These are phyloP conservation scores for Cronartium quercuum DNA, from an alignment of 1,284 basidiomycete species.

Conservation along the genomic window DNA sequence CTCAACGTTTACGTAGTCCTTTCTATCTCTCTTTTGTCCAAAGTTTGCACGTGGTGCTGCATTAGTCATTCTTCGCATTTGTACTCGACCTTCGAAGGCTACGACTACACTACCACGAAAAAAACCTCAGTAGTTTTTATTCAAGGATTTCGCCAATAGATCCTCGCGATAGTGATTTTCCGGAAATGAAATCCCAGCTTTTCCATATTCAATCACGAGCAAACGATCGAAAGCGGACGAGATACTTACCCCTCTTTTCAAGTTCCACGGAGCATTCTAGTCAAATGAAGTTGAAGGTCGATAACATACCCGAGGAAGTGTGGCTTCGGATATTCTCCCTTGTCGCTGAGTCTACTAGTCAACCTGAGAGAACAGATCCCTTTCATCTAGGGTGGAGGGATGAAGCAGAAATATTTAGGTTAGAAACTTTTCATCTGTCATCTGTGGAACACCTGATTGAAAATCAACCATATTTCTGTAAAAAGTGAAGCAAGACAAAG, in stretches of 20 bases:
- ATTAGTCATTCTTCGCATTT: background rate
- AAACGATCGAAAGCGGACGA: background rate
- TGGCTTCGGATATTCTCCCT: slow-evolving; percentile 3
- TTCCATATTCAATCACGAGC: background rate
- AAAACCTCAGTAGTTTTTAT: background rate
- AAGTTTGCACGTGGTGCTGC: background rate
- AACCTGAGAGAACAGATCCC: background rate
- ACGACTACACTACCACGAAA: background rate
- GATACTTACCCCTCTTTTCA: background rate
- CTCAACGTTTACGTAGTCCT: too few species aligned
- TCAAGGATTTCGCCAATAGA: background rate
- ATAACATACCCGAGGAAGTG: background rate
- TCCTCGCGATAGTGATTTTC: background rate
- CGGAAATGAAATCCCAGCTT: background rate
- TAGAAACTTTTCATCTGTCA: background rate
- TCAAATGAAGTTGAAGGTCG: background rate
- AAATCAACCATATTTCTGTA: background rate
- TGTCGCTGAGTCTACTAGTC: background rate
- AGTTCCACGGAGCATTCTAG: background rate
- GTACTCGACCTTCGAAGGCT: background rate
- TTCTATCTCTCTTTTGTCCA: too few species aligned
- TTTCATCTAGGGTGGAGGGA: background rate
- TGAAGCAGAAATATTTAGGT: background rate
- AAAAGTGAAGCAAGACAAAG: background rate
- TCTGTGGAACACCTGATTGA: background rate